Base-by-base conservation (phyloP, 805 yeast species). In the Maudiozyma barnettii region DNA sequence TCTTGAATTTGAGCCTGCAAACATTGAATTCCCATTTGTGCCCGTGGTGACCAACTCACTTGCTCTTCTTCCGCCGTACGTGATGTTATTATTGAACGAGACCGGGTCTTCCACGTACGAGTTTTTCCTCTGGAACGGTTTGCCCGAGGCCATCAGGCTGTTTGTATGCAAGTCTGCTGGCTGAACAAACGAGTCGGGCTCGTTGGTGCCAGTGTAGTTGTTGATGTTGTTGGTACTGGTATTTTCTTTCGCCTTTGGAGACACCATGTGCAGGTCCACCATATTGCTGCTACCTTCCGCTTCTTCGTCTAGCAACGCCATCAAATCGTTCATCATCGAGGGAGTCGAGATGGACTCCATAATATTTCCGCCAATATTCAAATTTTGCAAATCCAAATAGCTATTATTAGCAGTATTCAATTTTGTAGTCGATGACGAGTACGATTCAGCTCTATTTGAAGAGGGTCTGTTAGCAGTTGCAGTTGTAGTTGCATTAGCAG, bases 251-350 rank as follows among this genome's bases (percentile, higher is more conserved):
- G 21, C 20, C 13, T 18, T 36, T 18, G 36, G 36, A 14, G 36
- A 33, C 7, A 33, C 16, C 16, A 33, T 6, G n/a, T 33, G 36
- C 13, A 26, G 30, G 10, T 26, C 36, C n/a, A 33, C n/a, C 7
- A 33, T 33, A 14, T 21, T 36, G 36, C 21, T 47, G 39, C 39
- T 40, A 19, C 49, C 54, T 21, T 48, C 51, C n/a, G n/a, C n/a
- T 30, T 50, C 45, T 21, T 42, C 58, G 39, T 58, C 61, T 36
- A 59, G 46, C 52, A 58, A 47, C n/a, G 59, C 62, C 44, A 59
- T 44, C 19, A 58, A 51, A 38, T 59, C 64, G 36, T 52, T 54
- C 58, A 59, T 51, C n/a, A 57, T 58, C 2, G 59, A 53, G 26
- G 64, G 61, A 26, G 49, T 46, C 19, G 50, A 16, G 9, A 13